Evolutionary conservation across 306 rosid genomes (phyloP).

Genomic region (Pyrus pyrifolia): DNA sequence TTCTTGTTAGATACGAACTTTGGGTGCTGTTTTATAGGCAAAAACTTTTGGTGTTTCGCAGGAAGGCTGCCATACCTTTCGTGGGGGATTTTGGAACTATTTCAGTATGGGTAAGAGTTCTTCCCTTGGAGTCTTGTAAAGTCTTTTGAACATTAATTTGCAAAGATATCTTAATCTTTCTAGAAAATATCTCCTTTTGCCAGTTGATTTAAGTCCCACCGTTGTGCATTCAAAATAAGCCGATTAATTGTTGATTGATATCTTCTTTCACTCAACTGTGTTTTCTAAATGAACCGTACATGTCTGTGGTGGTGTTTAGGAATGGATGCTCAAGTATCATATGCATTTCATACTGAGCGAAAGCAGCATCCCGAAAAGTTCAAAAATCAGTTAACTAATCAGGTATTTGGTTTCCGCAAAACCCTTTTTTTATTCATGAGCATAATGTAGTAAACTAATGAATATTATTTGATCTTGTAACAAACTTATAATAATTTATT

Average conservation of each 20-base stretch:
- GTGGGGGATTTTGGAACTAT: conserved; percentile 98
- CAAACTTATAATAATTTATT: background rate
- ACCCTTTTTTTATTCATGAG: background rate
- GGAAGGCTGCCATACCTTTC: conserved; percentile 88
- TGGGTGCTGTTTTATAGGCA: background rate
- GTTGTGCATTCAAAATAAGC: background rate
- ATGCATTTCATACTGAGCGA: conserved; percentile 90
- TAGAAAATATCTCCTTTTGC: background rate
- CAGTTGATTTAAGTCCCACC: background rate
- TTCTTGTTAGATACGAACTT: background rate
- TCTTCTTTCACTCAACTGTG: background rate
- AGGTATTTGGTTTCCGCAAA: conserved; percentile 40
- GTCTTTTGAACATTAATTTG: conserved; percentile 15
- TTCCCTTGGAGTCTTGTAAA: conserved; percentile 13
- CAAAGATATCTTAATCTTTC: background rate
- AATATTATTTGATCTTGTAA: background rate
- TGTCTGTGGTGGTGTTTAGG: conserved; percentile 36
- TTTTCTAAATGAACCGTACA: background rate
- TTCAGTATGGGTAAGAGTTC: conserved; percentile 86
- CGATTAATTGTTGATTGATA: background rate
- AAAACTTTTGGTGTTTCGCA: conserved; percentile 33
- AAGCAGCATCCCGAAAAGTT: conserved; percentile 89
- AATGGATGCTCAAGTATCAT: conserved; percentile 98
- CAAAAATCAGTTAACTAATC: conserved; percentile 77
- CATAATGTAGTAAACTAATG: background rate